Evolutionary conservation across 495 filamentous ascomycete species (phyloP), one percentile per base, ranked within the genome.

Genomic region (Lophiostoma macrostomum): DNA sequence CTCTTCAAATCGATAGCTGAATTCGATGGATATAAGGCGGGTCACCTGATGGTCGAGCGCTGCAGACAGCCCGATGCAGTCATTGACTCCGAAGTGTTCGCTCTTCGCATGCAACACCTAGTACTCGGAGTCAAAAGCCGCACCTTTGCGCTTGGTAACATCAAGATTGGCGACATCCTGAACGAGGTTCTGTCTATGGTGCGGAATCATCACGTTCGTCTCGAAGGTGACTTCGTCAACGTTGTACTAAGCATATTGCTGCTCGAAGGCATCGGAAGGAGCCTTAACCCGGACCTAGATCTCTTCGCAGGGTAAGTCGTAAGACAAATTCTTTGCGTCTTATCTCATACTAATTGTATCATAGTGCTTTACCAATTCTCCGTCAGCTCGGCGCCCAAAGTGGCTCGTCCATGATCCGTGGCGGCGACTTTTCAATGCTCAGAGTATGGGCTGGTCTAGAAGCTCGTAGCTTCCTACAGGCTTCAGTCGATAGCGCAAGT

Each of bases 161-260:
- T 99, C 71, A 95, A 88, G 70, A 96, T 99, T 60, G 94, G 93
- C 0, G 94, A 99, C 62, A 85, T 99, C 22, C 69, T 99, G 12
- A 88, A 88, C 57, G 80, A 95, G 52, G 91, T 97, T 6, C 73
- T 99, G 22, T 74, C 74, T 32, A 97, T 99, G 91, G 94, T 99
- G 36, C 82, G 94, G 24, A 73, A 74, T 13, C 91, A 99, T 65
- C 94, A 99, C 64, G 94, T 99, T 1, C 79, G 94, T 7, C 79
- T 99, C 27, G 94, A 97, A 64, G 94, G 94, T 1, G 94, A 99
- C 65, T 99, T 96, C 68, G 91, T 97, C 47, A 99, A 99, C 64
- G 93, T 99, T 2, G 91, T 99, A 14, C 87, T 99, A 46, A 91
- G 86, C 27, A 96, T 96, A 40, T 74, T 99, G 30, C 75, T 99